These are phyloP conservation scores for Camelina hispida DNA, from an alignment of 345 rosid species.

Conservation along the genomic window DNA sequence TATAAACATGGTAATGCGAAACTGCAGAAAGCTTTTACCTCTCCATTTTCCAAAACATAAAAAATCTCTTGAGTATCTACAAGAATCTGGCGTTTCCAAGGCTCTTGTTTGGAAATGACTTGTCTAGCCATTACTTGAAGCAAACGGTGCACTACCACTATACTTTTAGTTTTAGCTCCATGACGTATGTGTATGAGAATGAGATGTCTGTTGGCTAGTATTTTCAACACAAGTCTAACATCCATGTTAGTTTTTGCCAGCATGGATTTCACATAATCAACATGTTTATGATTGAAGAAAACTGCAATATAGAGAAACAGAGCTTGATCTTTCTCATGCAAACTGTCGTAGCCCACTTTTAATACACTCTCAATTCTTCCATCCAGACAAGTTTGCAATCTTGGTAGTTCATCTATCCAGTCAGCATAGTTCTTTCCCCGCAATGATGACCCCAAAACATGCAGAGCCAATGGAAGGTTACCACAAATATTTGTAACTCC, in stretches of 20 bases:
- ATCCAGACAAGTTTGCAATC: background rate
- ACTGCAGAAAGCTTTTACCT: background rate
- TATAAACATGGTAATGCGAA: background rate
- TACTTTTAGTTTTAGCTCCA: rapidly evolving
- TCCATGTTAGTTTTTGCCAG: background rate
- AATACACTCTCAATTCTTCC: constrained; percentile 7
- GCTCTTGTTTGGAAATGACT: constrained; percentile 19
- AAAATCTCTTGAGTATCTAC: constrained; percentile 25
- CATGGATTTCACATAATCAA: background rate
- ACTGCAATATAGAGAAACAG: constrained; percentile 43
- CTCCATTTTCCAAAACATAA: constrained; percentile 12
- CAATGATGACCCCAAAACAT: background rate
- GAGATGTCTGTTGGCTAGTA: background rate
- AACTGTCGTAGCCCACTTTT: constrained; percentile 32
- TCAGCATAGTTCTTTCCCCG: background rate
- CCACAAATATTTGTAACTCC: background rate
- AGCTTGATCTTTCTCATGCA: constrained; percentile 5
- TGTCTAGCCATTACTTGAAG: constrained; percentile 38
- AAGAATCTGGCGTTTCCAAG: constrained; percentile 28
- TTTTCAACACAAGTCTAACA: background rate
- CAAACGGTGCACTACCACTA: constrained; percentile 34
- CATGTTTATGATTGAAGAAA: background rate
- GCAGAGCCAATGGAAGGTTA: background rate
- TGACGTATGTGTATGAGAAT: background rate
- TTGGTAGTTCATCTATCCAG: background rate